Conservation (phyloP, 1,139 yeast species). For the Pichia sp. region DNA sequence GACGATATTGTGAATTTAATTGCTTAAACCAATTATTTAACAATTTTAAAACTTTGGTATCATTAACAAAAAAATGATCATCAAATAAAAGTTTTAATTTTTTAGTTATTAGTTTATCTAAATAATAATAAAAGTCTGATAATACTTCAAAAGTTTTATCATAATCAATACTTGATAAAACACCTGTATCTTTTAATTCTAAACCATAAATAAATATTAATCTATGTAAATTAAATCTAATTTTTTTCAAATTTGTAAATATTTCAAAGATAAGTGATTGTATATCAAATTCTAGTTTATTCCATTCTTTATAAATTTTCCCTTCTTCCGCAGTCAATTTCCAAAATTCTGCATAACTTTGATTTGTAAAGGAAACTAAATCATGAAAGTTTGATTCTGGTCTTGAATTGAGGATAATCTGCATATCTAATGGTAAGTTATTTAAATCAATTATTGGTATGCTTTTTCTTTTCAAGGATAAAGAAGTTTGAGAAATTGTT, state of each 20-base stretch:
- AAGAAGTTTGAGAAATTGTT: constrained; percentile 1
- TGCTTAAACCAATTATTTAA: constrained; percentile 23
- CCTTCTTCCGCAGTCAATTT: constrained; percentile 23
- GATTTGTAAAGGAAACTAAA: constrained; percentile 20
- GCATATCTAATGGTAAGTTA: constrained; percentile 20
- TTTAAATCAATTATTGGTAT: neutral
- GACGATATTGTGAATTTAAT: constrained; percentile 22
- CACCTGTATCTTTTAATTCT: constrained; percentile 17
- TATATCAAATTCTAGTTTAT: constrained; percentile 22
- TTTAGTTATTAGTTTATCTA: constrained; percentile 23
- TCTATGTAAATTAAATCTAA: constrained; percentile 45
- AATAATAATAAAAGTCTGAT: constrained; percentile 19
- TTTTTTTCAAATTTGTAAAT: constrained; percentile 16
- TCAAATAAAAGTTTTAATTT: constrained; percentile 26
- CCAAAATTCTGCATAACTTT: constrained; percentile 27
- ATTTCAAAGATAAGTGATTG: constrained; percentile 25
- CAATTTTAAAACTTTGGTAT: constrained; percentile 20
- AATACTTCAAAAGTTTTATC: constrained; percentile 26
- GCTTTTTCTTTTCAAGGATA: neutral
- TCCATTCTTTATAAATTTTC: constrained; percentile 20
- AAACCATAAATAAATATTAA: constrained; percentile 38
- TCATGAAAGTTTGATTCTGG: constrained; percentile 21
- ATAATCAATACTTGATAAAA: constrained; percentile 21
- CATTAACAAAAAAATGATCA: constrained; percentile 24
- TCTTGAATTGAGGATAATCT: constrained; percentile 25